Evolutionary conservation across 345 rosid species (phyloP).

Genomic region (Passiflora organensis): DNA sequence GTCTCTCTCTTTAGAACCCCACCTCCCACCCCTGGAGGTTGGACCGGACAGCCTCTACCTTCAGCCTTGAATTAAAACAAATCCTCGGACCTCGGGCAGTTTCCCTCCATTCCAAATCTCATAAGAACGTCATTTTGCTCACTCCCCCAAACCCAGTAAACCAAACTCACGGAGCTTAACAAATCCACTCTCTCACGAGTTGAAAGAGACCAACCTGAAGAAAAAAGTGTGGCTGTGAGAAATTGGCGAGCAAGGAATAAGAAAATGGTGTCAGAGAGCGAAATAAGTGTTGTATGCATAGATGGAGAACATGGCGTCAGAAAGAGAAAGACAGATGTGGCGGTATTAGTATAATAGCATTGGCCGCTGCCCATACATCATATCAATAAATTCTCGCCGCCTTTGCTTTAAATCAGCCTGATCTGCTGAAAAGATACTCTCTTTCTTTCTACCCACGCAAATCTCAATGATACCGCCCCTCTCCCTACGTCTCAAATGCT

Average conservation of each 20-base stretch:
- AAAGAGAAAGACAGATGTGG: background rate
- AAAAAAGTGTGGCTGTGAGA: too few relatives aligned
- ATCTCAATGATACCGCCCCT: slow-evolving; percentile 33
- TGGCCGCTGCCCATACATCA: slow-evolving; percentile 3
- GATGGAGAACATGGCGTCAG: background rate
- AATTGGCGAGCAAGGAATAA: background rate
- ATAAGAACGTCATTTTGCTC: too few relatives aligned
- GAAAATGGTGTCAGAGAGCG: background rate
- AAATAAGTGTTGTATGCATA: background rate
- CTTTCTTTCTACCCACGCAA: slow-evolving; percentile 32
- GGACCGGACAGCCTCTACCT: slow-evolving; percentile 27
- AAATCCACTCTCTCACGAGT: background rate
- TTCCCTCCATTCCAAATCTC: too few relatives aligned
- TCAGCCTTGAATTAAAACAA: slow-evolving; percentile 37
- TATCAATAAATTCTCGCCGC: slow-evolving; percentile 62
- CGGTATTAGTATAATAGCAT: background rate
- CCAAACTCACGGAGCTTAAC: too few relatives aligned
- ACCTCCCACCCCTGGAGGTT: background rate
- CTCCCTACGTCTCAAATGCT: background rate
- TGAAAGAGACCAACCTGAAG: too few relatives aligned
- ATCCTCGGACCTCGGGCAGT: slow-evolving; percentile 15
- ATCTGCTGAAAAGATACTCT: slow-evolving; percentile 31
- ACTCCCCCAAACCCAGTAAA: too few relatives aligned
- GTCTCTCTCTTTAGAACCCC: background rate
- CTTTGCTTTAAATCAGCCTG: slow-evolving; percentile 60